phyloP scores from a whole-genome alignment of 768 basidiomycete species.

The Hydnum rufescens region DNA sequence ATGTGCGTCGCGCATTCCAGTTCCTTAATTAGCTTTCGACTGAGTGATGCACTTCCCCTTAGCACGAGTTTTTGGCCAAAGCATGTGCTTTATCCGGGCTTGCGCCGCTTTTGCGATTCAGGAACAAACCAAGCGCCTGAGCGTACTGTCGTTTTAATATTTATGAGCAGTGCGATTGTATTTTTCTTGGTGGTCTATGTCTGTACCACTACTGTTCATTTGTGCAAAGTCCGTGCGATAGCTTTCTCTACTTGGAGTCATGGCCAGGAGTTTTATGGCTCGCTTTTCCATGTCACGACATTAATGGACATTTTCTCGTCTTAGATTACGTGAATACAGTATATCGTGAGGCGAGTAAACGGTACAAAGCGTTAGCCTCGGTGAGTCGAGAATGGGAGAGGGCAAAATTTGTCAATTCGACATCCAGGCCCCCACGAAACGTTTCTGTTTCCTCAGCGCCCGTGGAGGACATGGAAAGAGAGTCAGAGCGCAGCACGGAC shows the following conservation, averaged over 20 bases:
- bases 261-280: too few relatives aligned
- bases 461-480: background rate
- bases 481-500: background rate
- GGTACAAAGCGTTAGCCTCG: slow-evolving; percentile 57
- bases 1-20: slow-evolving; percentile 29
- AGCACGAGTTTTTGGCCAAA: slow-evolving; percentile 93
- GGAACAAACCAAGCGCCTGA: slow-evolving; percentile 7
- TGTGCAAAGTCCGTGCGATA: background rate
- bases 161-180: background rate
- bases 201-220: background rate
- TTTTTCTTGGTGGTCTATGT: background rate
- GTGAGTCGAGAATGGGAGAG: slow-evolving; percentile 52
- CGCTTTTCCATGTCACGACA: too few relatives aligned
- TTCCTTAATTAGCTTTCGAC: slow-evolving; percentile 9
- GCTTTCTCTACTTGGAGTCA: too few relatives aligned
- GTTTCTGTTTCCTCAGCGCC: background rate
- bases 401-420: slow-evolving; percentile 59
- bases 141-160: background rate
- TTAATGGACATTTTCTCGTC: too few relatives aligned
- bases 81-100: slow-evolving; percentile 66
- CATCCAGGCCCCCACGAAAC: background rate
- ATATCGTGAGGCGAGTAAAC: slow-evolving; percentile 27
- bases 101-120: slow-evolving; percentile 55
- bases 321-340: too few relatives aligned
- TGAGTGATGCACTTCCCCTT: background rate